Conservation (phyloP, 2,329 filamentous ascomycete species). For the Aspergillus ustus region DNA sequence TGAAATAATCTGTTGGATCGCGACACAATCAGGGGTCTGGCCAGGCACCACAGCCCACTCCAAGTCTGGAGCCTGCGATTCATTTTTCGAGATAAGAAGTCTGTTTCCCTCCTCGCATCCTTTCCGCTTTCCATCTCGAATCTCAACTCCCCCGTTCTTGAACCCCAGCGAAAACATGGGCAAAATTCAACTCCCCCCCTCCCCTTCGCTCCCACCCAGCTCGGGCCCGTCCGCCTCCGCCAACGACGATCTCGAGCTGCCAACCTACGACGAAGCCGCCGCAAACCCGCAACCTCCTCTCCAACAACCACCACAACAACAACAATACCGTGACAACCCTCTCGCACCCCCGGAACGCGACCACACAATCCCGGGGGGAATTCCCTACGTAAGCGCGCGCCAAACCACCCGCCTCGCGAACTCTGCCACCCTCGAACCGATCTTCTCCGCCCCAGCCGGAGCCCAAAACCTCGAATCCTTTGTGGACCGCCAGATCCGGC, state of each 20-base stretch:
- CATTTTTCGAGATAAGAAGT: background rate
- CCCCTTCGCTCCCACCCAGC: background rate
- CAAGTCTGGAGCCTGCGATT: background rate
- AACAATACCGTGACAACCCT: slow-evolving; percentile 1
- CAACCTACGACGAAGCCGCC: slow-evolving; percentile 7
- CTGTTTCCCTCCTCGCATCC: no score
- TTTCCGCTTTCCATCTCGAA: no score
- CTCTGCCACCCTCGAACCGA: slow-evolving; percentile 14
- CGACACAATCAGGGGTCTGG: background rate
- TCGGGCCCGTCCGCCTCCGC: background rate
- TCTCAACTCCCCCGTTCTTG: no score
- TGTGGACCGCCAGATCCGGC: slow-evolving; percentile 36
- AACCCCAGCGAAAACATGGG: background rate
- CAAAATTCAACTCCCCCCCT: background rate
- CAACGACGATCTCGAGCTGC: slow-evolving; percentile 8
- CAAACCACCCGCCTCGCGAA: slow-evolving; percentile 1
- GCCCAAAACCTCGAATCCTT: slow-evolving; percentile 47
- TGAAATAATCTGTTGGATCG: background rate
- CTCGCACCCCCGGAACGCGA: slow-evolving; percentile 5
- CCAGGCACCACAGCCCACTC: background rate
- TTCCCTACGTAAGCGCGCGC: slow-evolving; percentile 14
- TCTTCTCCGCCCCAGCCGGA: slow-evolving; percentile 18
- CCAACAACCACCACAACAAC: background rate
- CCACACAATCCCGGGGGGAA: slow-evolving; percentile 13
- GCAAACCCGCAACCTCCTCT: background rate